Conservation (phyloP, 2,329 filamentous ascomycete species). For the Sporothrix globosa region DNA sequence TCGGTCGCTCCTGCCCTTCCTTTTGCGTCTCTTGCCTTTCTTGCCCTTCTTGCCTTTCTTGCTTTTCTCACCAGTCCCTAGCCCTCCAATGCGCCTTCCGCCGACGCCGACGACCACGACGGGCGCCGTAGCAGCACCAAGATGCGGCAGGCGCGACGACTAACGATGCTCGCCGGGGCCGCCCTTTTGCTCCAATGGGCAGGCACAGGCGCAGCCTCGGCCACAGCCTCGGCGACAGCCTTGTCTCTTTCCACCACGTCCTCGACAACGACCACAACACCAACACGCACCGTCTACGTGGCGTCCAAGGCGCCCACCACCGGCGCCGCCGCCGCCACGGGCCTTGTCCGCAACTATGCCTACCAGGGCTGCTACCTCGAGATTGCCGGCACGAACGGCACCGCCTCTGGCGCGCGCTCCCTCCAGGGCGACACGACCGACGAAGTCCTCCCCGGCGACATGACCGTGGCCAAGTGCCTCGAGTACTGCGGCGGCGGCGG, state of each 20-base stretch:
- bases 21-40: not conserved
- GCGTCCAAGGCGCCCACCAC: constrained; percentile 42
- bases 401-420: constrained; percentile 48
- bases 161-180: constrained; percentile 14
- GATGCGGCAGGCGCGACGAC: constrained; percentile 29
- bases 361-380: constrained; percentile 65
- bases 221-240: constrained; percentile 25
- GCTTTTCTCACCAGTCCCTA: not conserved
- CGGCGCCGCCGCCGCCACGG: constrained; percentile 52
- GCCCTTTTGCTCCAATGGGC: constrained; percentile 3
- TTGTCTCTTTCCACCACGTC: constrained; percentile 4
- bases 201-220: constrained; percentile 5
- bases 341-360: constrained; percentile 58
- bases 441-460: constrained; percentile 48
- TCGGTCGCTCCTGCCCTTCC: constrained; percentile 7
- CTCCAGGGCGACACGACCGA: constrained; percentile 48
- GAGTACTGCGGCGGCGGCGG: constrained; percentile 50
- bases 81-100: constrained; percentile 6
- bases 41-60: not conserved
- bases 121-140: constrained; percentile 15
- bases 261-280: not conserved
- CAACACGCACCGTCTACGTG: constrained; percentile 43
- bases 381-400: constrained; percentile 51
- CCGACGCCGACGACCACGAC: not conserved
- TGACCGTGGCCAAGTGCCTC: constrained; percentile 58